Percentiles rank a stretch among this genome's conserved stretches.
These are phyloP conservation scores for Stevia rebaudiana DNA, from an alignment of 140 eudicot species.

Conservation along the genomic window DNA sequence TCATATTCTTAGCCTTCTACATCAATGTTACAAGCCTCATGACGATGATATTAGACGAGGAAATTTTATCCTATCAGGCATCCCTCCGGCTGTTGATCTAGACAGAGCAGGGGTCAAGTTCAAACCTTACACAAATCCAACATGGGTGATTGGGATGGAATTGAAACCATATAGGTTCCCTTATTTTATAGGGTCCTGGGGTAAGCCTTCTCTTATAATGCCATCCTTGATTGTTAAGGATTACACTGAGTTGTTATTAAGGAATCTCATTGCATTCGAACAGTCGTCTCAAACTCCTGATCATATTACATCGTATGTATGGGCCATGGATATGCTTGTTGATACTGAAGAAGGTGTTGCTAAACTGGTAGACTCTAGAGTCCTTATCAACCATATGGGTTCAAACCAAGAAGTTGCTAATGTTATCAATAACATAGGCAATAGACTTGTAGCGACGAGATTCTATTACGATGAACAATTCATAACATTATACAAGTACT, in stretches of 20 bases:
- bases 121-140: neutral
- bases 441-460: neutral
- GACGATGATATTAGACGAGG: no score
- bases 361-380: conserved; percentile 2
- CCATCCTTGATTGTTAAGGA: neutral
- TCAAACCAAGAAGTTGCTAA: conserved; percentile 15
- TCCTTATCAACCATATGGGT: conserved; percentile 11
- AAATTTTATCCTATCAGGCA: no score
- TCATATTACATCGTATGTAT: conserved; percentile 2
- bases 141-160: neutral
- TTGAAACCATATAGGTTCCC: neutral
- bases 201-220: neutral
- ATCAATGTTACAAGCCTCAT: conserved; percentile 16
- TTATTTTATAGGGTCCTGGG: neutral
- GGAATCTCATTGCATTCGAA: conserved; percentile 27
- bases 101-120: conserved; percentile 13
- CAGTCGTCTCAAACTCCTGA: neutral
- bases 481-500: neutral
- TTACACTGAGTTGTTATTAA: conserved; percentile 14
- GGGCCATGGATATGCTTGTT: conserved; percentile 14
- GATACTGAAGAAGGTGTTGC: conserved; percentile 1
- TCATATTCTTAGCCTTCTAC: conserved; percentile 23
- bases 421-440: conserved; percentile 9
- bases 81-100: conserved; percentile 10
- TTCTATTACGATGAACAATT: neutral